Conservation (phyloP, 768 basidiomycete genomes). For the Coprinopsis sp. region DNA sequence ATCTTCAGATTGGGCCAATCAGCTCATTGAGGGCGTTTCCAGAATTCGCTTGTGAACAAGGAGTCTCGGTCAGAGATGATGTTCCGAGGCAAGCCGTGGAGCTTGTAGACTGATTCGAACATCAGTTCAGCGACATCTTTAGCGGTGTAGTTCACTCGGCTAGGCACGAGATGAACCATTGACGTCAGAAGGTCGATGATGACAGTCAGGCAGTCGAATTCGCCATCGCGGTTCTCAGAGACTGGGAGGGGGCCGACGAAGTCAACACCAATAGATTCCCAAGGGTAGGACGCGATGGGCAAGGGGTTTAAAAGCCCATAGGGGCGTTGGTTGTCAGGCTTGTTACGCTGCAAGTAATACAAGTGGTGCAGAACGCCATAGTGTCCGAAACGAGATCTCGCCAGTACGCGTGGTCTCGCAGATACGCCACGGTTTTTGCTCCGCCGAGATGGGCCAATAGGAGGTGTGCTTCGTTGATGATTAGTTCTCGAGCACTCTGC, state of each 20-base stretch:
- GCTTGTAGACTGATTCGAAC: conserved; percentile 10
- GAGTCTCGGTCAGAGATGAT: conserved; percentile 29
- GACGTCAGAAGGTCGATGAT: conserved; percentile 18
- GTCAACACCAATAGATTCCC: conserved; percentile 13
- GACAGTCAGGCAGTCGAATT: conserved; percentile 11
- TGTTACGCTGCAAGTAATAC: conserved; percentile 15
- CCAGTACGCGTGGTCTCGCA: conserved; percentile 35
- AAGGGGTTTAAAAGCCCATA: conserved; percentile 22
- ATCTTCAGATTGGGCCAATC: conserved; percentile 9
- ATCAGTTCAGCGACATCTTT: conserved; percentile 11
- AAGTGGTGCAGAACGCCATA: conserved; percentile 22
- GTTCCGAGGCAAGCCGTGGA: conserved; percentile 13
- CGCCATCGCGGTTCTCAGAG: conserved; percentile 6
- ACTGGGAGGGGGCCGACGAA: conserved; percentile 20
- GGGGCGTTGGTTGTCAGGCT: conserved; percentile 19
- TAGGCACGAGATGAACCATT: conserved; percentile 15
- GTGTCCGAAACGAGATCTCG: conserved; percentile 24
- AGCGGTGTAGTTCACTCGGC: conserved; percentile 11
- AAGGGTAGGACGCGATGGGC: conserved; percentile 9
- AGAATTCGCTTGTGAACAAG: conserved; percentile 29
- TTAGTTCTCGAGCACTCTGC: conserved; percentile 18
- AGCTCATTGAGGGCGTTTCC: conserved; percentile 20
- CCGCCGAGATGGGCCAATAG: conserved; percentile 32
- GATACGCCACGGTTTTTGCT: conserved; percentile 27
- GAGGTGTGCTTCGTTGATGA: conserved; percentile 34